Evolutionary conservation across 202 grass and related monocot genomes (phyloP), one percentile per base, ranked within the genome.

Genomic region (Cymbopogon flexuosus): DNA sequence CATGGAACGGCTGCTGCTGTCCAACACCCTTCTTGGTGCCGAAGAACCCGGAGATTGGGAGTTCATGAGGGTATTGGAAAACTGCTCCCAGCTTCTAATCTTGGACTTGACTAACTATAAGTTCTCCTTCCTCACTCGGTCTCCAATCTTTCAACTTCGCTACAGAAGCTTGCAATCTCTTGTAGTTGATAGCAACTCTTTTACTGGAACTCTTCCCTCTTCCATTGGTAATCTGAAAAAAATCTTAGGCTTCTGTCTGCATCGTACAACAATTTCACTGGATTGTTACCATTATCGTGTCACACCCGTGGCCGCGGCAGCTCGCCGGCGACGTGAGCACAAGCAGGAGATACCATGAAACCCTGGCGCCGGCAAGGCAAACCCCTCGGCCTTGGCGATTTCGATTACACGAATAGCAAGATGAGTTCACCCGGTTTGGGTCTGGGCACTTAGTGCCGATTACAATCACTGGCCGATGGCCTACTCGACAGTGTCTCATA

Each of bases 61-160:
- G 2, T 84, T 84, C 19, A 7, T 84, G 14, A 8, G 35, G 6
- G 61, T 61, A 5, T 59, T 84, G 4, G 21, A 12, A 36, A 83
- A 83, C 27, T 83, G 81, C 11, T 62, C 81, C 6, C 33, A 36
- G 1, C 41, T 84, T 8, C 47, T 75, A 2, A 1, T 4, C 2
- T n/a, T 79, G 29, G 2, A 3, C 2, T 19, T 85, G 54, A 16
- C 6, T 19, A 0, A 0, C 1, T 54, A 15, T 4, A 70, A 65
- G 2, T 65, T 85, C 22, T 9, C 37, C 57, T 87, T 21, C 78
- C 85, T 70, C 29, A n/a, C 40, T 76, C 84, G 34, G 10, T 87
- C 23, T 59, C 62, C 13, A 77, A 87, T 23, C 42, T 77, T 8
- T 82, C 72, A 6, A 66, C 3, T 54, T 58, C 29, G 0, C 31